Conservation (phyloP, 2,329 filamentous ascomycete genomes). For the Sporothrix pallida region DNA sequence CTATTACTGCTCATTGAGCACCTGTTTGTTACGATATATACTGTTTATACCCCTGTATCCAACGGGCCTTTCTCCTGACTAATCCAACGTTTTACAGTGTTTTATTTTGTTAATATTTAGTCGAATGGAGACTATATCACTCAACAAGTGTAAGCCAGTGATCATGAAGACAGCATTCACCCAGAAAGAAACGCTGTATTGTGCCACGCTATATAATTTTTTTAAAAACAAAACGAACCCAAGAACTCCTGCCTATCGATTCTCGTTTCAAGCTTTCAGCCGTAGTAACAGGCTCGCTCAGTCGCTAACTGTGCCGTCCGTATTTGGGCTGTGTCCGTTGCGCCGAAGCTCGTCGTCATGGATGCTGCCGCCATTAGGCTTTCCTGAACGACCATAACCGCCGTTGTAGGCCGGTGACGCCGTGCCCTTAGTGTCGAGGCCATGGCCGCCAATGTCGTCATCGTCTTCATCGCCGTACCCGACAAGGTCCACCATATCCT, state of each 20-base stretch:
- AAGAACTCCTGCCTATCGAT: background rate
- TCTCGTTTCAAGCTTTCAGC: background rate
- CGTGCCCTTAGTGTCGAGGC: background rate
- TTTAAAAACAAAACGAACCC: background rate
- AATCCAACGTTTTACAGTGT: conserved; percentile 3
- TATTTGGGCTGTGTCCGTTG: conserved; percentile 17
- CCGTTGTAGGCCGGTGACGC: conserved; percentile 14
- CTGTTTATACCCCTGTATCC: conserved; percentile 22
- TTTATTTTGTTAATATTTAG: background rate
- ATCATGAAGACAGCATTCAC: background rate
- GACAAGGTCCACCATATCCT: conserved; percentile 15
- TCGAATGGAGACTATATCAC: background rate
- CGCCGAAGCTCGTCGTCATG: background rate
- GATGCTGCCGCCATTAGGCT: background rate
- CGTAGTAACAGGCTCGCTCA: background rate
- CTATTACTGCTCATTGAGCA: background rate
- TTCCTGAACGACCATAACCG: background rate
- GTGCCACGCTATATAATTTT: background rate
- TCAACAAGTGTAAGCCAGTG: background rate
- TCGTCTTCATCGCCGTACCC: conserved; percentile 17
- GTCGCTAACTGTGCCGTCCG: conserved; percentile 25
- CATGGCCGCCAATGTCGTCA: background rate
- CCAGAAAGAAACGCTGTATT: background rate
- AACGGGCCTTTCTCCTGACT: background rate
- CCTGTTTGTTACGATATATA: conserved; percentile 17